phyloP scores from a whole-genome alignment of 208 protist genomes.

The Leishmania tropica region DNA sequence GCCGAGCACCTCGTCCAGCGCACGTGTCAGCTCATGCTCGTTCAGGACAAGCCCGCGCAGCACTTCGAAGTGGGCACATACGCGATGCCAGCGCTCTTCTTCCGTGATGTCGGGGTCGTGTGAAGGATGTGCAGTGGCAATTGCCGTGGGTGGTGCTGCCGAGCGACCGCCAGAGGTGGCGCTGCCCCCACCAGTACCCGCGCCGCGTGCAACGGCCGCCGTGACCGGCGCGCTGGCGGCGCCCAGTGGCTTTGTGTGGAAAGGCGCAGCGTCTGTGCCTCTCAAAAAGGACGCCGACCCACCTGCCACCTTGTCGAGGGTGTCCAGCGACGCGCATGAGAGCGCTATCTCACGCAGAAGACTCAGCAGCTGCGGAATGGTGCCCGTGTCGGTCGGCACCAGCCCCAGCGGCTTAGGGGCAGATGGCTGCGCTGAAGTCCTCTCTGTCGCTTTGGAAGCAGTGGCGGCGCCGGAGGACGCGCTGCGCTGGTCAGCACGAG shows the following conservation, averaged over 20 bases:
- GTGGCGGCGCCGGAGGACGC: neutral
- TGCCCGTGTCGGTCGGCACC: conserved; percentile 37
- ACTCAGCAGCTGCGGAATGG: conserved; percentile 40
- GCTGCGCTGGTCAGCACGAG: neutral
- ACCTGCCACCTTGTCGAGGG: conserved; percentile 9
- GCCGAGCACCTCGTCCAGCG: conserved; percentile 41
- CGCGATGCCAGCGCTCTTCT: conserved; percentile 49
- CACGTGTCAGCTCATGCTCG: conserved; percentile 40
- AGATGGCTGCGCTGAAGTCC: neutral
- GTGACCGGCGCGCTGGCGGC: neutral
- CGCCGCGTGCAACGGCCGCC: neutral
- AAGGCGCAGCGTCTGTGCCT: neutral
- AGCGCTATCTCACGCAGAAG: conserved; percentile 59
- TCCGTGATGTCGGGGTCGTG: conserved; percentile 8
- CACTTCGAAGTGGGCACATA: conserved; percentile 39
- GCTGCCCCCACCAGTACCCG: neutral
- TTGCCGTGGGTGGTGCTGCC: neutral
- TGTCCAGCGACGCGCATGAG: conserved; percentile 41
- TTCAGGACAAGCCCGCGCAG: conserved; percentile 46
- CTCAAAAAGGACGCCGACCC: neutral
- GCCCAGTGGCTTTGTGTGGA: neutral
- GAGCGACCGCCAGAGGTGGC: neutral
- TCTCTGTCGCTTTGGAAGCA: neutral
- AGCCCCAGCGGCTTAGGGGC: conserved; percentile 34
- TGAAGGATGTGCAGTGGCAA: neutral